These are phyloP conservation scores for Neurospora crassa DNA, from an alignment of 2,329 filamentous ascomycete genomes.

Conservation along the genomic window DNA sequence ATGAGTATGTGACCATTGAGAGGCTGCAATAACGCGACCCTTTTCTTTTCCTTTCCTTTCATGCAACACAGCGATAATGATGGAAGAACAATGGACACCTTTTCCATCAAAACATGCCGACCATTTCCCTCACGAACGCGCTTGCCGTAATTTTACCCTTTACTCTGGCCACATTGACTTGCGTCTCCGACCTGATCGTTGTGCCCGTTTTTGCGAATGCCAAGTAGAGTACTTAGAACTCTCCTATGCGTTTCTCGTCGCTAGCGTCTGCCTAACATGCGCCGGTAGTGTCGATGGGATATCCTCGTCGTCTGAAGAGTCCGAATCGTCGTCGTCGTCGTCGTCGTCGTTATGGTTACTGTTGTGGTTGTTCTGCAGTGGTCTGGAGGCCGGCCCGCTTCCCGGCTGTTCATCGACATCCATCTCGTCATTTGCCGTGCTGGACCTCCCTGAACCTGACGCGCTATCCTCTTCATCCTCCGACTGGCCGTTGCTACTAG, in stretches of 20 bases:
- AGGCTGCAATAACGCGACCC: neutral
- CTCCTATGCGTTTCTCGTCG: neutral
- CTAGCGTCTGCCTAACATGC: slow-evolving; percentile 21
- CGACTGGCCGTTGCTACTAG: slow-evolving; percentile 8
- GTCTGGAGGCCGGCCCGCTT: neutral
- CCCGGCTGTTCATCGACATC: neutral
- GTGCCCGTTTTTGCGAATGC: neutral
- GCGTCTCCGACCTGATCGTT: neutral
- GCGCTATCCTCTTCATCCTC: neutral
- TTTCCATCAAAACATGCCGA: neutral
- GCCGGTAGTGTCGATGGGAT: slow-evolving; percentile 25
- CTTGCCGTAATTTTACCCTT: neutral
- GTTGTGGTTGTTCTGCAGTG: neutral
- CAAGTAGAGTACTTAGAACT: neutral
- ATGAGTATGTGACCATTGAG: neutral
- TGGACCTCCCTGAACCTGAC: neutral
- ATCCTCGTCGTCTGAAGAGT: slow-evolving; percentile 23
- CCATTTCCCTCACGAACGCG: neutral
- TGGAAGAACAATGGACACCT: neutral
- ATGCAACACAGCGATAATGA: neutral
- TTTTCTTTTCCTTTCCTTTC: neutral
- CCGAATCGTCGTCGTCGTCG: slow-evolving; percentile 18
- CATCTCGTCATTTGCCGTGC: neutral
- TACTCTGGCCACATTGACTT: neutral
- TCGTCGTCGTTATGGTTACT: slow-evolving; percentile 5